phyloP scores from a whole-genome alignment of 345 rosid genomes.

The Trapa incisa region DNA sequence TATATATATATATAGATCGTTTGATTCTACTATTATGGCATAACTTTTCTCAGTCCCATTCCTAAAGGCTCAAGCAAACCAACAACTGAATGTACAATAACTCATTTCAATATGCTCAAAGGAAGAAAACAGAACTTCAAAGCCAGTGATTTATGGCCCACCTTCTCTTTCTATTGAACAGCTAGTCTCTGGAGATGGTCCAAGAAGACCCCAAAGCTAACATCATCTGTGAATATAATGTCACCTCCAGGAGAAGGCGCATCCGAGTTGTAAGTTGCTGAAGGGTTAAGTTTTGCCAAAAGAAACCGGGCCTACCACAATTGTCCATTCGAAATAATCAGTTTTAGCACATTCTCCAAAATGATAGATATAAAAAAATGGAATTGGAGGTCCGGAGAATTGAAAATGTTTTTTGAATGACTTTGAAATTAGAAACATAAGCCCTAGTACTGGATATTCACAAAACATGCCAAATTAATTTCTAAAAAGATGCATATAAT shows the following conservation, averaged over 20 bases:
- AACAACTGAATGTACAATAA: neutral
- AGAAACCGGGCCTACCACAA: slow-evolving; percentile 82
- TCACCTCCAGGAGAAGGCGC: slow-evolving; percentile 38
- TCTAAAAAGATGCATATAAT: too few species aligned
- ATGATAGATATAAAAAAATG: neutral
- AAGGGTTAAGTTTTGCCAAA: slow-evolving; percentile 84
- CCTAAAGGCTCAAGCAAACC: neutral
- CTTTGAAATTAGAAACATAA: neutral
- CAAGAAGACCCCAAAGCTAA: slow-evolving; percentile 84
- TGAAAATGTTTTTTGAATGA: neutral
- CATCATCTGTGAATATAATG: slow-evolving; percentile 78
- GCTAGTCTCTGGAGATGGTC: slow-evolving; percentile 89
- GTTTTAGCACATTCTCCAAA: neutral
- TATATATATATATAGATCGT: neutral
- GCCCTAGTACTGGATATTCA: neutral
- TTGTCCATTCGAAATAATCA: neutral
- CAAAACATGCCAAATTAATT: neutral
- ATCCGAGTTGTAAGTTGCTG: slow-evolving; percentile 49
- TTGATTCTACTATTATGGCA: neutral
- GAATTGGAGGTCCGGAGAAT: neutral
- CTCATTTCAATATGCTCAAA: neutral
- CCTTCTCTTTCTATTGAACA: slow-evolving; percentile 28
- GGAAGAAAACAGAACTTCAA: neutral
- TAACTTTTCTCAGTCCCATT: neutral
- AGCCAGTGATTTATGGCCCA: neutral